Percentiles rank a stretch among this genome's conserved stretches.
phyloP scores from a whole-genome alignment of 2,329 filamentous ascomycete species.

The Colletotrichum sp. region DNA sequence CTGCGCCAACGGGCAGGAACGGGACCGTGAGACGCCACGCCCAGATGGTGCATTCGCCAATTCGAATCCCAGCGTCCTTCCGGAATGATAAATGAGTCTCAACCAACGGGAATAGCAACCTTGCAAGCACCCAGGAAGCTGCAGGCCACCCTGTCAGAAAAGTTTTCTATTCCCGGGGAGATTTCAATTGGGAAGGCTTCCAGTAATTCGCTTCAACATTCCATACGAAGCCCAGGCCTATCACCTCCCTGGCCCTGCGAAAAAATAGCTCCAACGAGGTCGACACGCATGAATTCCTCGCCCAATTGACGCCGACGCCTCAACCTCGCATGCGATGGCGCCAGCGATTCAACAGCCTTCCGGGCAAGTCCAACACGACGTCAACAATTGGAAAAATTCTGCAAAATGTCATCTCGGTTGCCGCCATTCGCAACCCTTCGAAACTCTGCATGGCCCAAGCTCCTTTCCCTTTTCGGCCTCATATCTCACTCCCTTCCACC shows the following conservation, averaged over 20 bases:
- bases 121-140: background rate
- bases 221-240: background rate
- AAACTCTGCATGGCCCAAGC: conserved; percentile 7
- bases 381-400: background rate
- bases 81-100: background rate
- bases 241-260: background rate
- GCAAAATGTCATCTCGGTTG: conserved; percentile 2
- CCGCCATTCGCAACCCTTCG: background rate
- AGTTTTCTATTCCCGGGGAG: background rate
- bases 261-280: background rate
- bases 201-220: background rate
- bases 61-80: background rate
- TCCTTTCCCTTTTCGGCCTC: background rate
- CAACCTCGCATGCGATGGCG: background rate
- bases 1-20: conserved; percentile 11
- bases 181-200: background rate
- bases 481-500: background rate
- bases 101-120: background rate
- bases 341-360: background rate
- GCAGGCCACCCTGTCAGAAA: background rate
- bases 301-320: background rate
- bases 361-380: background rate
- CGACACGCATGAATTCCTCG: background rate
- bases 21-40: conserved; percentile 14
- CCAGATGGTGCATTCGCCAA: background rate